A percentile compares a stretch with the other conserved stretches of the same genome.
Evolutionary conservation across 148 eudicot species (phyloP).

Genomic region (Vaccinium darrowii): DNA sequence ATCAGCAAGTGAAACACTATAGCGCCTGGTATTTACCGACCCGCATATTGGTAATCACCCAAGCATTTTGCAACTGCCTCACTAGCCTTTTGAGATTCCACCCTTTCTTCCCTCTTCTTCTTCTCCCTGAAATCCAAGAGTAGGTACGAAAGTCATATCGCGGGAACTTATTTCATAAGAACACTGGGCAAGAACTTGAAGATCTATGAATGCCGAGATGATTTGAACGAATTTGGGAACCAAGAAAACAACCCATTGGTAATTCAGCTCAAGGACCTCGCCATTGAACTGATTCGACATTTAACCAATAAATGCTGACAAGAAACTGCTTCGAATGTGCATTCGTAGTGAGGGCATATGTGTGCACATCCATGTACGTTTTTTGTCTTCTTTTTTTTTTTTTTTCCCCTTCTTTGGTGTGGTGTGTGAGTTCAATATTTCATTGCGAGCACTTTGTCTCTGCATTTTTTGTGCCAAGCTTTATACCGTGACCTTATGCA

Average conservation of each 20-base stretch:
- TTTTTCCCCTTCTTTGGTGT: not conserved
- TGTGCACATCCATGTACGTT: not conserved
- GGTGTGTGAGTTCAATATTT: not conserved
- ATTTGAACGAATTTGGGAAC: not conserved
- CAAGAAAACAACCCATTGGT: not conserved
- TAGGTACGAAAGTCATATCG: not conserved
- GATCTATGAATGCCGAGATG: not conserved
- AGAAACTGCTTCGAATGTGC: not conserved
- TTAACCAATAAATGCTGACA: not conserved
- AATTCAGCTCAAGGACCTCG: not conserved
- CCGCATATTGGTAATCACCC: constrained; percentile 30
- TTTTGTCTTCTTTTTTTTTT: too few species aligned
- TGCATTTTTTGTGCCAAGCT: not conserved
- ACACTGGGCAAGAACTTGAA: not conserved
- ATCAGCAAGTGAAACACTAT: not conserved
- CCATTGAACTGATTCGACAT: not conserved
- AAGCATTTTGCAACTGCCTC: constrained; percentile 53
- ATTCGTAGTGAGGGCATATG: not conserved
- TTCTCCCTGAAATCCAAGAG: constrained; percentile 55
- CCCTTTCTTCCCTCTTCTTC: constrained; percentile 72
- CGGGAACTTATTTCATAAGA: not conserved
- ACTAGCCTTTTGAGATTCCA: constrained; percentile 55
- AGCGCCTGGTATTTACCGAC: constrained; percentile 17
- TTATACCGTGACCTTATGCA: not conserved
- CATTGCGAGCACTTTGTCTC: not conserved